Percentiles rank a stretch among this genome's conserved stretches.
Conservation (phyloP, 805 yeast genomes). For the Pichia gijzeniarum region DNA sequence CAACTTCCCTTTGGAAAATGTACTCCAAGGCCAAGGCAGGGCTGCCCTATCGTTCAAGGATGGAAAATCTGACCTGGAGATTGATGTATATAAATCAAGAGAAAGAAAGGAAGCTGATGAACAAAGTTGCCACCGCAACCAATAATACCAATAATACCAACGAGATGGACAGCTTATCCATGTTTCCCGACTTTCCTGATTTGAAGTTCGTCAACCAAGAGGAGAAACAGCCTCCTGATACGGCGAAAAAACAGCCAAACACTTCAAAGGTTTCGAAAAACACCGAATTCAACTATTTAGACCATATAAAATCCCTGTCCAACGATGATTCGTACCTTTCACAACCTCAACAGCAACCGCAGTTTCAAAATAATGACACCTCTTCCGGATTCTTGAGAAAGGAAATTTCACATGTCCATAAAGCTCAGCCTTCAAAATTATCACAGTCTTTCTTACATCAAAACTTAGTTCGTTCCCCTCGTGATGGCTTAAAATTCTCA, state of each 20-base stretch:
- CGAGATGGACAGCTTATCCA: conserved; percentile 8
- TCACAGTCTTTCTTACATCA: conserved; percentile 23
- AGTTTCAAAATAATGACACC: background rate
- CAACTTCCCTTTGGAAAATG: conserved; percentile 69
- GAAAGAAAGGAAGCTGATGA: conserved; percentile 9
- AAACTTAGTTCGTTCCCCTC: conserved; percentile 5
- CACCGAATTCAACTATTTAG: conserved; percentile 11
- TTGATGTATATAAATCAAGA: conserved; percentile 55
- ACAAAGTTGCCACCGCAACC: background rate
- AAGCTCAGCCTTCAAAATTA: conserved; percentile 24
- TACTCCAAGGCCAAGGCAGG: conserved; percentile 70
- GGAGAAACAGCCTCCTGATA: too few species aligned
- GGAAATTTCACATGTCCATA: conserved; percentile 20
- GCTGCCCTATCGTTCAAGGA: conserved; percentile 66
- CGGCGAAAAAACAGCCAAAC: background rate
- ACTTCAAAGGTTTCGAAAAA: background rate
- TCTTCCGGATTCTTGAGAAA: conserved; percentile 19
- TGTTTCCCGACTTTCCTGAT: conserved; percentile 33
- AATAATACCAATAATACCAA: background rate
- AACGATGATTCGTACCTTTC: conserved; percentile 12
- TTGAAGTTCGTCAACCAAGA: conserved; percentile 17
- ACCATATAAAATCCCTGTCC: conserved; percentile 17
- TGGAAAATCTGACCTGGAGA: conserved; percentile 86
- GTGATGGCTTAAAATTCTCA: background rate
- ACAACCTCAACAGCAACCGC: background rate